A percentile compares a stretch with the other conserved stretches of the same genome.
phyloP scores from a whole-genome alignment of 2,329 filamentous ascomycete species.

The Rutstroemia sp. region DNA sequence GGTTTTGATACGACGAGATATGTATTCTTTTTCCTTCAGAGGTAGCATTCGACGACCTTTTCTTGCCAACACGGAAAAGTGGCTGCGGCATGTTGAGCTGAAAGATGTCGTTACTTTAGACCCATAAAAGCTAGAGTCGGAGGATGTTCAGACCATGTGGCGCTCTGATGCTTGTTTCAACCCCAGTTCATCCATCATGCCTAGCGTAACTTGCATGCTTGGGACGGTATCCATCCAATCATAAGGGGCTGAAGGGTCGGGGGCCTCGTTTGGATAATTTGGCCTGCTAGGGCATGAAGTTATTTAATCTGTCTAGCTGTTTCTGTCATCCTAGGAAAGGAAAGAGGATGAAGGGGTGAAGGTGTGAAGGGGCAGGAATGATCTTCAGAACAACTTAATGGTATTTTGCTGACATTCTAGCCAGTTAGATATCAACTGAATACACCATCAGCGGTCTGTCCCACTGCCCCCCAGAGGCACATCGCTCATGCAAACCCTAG shows the following conservation, averaged over 20 bases:
- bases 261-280: neutral
- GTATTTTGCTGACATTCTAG: neutral
- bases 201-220: neutral
- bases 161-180: neutral
- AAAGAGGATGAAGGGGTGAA: too few relatives aligned
- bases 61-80: neutral
- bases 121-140: neutral
- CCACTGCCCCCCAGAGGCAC: neutral
- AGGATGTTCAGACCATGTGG: neutral
- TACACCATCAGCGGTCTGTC: neutral
- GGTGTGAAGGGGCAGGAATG: neutral
- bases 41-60: neutral
- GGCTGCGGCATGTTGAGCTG: constrained; percentile 5
- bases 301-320: neutral
- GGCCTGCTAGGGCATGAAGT: neutral
- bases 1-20: neutral
- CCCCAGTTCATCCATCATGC: neutral
- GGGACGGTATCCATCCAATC: neutral
- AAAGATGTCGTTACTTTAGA: constrained; percentile 1
- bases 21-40: neutral
- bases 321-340: neutral
- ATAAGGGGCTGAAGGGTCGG: neutral
- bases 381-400: neutral
- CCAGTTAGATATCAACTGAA: neutral
- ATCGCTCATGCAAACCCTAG: constrained; percentile 1